Evolutionary conservation across 2,329 filamentous ascomycete genomes (phyloP), one percentile per base, ranked within the genome.

Genomic region (Neopestalotiopsis sp.): DNA sequence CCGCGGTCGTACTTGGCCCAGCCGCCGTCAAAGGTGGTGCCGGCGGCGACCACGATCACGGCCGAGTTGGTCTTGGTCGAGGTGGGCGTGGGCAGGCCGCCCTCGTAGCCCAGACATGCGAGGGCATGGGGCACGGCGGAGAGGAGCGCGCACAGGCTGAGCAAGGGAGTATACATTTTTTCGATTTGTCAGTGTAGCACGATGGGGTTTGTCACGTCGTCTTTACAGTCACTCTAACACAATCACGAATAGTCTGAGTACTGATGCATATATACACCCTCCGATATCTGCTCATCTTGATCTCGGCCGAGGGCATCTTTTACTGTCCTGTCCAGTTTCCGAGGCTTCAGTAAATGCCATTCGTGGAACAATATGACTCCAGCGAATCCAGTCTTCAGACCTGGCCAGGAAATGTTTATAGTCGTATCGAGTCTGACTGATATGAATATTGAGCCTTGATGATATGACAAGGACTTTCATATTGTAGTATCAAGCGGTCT

Each of bases 1-100:
- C 81, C 80, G 57, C 80, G 80, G 70, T 83, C 81, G 68, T 79
- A 83, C 69, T 77, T 78, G n/a, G 75, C 74, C 79, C 77, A 80
- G 59, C 74, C 73, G 56, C 76, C 79, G 65, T 81, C 79, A 65
- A 75, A 81, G 17, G 75, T 74, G 58, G 76, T 63, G 4, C 77
- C 76, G 5, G 78, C 75, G 56, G 70, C 67, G 61, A 79, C 73
- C 69, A 73, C 75, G 62, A 80, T 79, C 12, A 78, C 76, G 1
- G 71, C 70, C 57, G 72, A 76, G 64, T 73, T 76, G 40, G 72
- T 70, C 69, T 76, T 75, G 13, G 70, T 73, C 17, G 70, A 71
- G 0, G 75, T 75, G 0, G 75, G 69, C 17, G 68, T 71, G 45
- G 78, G 78, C 4, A 79, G 24, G 53, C 78, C 78, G 6, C 76